Percentiles rank a stretch among this genome's conserved stretches.
phyloP scores from a whole-genome alignment of 371 early-diverging fungal species.

The Apophysomyces sp. region DNA sequence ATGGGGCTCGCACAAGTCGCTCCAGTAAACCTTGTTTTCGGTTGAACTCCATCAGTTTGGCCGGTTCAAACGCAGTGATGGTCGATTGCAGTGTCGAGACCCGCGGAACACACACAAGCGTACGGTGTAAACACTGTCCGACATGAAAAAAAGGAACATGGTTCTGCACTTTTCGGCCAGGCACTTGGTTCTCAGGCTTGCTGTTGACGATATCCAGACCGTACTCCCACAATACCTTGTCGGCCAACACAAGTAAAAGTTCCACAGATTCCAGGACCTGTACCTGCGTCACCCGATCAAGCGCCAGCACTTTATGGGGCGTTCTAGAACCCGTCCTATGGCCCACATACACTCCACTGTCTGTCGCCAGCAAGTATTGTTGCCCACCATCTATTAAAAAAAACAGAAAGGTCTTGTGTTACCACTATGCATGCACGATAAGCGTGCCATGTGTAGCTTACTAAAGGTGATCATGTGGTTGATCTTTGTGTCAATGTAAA shows the following conservation, averaged over 20 bases:
- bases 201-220: constrained; percentile 32
- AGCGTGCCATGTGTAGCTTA: no score
- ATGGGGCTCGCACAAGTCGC: constrained; percentile 7
- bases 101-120: constrained; percentile 40
- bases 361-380: constrained; percentile 42
- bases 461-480: constrained; percentile 43
- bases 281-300: constrained; percentile 34
- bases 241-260: constrained; percentile 37
- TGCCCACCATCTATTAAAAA: constrained; percentile 32
- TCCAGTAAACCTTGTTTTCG: constrained; percentile 10
- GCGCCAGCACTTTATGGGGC: constrained; percentile 31
- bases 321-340: constrained; percentile 21
- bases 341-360: constrained; percentile 46
- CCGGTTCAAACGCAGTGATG: constrained; percentile 30
- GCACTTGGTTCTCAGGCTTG: constrained; percentile 30
- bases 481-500: constrained; percentile 20
- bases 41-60: constrained; percentile 14
- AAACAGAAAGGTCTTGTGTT: no score
- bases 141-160: constrained; percentile 45
- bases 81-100: constrained; percentile 33
- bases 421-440: background rate
- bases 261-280: constrained; percentile 39
- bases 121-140: constrained; percentile 31
- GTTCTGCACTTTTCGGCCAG: constrained; percentile 28
- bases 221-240: constrained; percentile 39